These are phyloP conservation scores for Moesziomyces parantarcticus DNA, from an alignment of 1,284 basidiomycete genomes.

Conservation along the genomic window DNA sequence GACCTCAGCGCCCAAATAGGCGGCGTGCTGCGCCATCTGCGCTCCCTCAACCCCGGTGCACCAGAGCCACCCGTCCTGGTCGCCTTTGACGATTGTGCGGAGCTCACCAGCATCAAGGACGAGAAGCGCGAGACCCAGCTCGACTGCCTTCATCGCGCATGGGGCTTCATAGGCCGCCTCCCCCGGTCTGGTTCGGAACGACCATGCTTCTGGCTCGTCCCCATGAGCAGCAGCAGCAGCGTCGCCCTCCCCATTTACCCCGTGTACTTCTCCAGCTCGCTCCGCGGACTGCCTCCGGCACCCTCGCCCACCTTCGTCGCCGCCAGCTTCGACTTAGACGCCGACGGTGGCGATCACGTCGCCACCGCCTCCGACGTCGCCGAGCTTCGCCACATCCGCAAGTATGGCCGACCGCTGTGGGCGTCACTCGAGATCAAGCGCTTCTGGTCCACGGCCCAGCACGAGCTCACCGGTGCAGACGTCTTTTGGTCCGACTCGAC, in stretches of 20 bases:
- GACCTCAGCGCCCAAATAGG: not conserved
- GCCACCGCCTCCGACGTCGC: constrained; percentile 1
- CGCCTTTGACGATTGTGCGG: constrained; percentile 25
- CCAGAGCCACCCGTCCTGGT: constrained; percentile 6
- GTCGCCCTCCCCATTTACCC: constrained; percentile 7
- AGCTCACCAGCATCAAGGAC: constrained; percentile 1
- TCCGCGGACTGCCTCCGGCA: not conserved
- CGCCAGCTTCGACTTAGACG: constrained; percentile 11
- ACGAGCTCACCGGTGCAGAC: constrained; percentile 1
- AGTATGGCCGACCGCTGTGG: constrained; percentile 32
- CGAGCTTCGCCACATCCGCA: constrained; percentile 1
- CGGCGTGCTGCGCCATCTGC: not conserved
- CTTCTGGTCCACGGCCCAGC: constrained; percentile 4
- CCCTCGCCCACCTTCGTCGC: constrained; percentile 14
- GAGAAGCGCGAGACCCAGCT: not conserved
- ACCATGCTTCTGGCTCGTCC: constrained; percentile 20
- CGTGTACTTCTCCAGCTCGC: not conserved
- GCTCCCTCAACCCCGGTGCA: not conserved
- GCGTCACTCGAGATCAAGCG: not conserved
- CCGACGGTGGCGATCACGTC: constrained; percentile 2
- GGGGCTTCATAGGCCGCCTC: constrained; percentile 7
- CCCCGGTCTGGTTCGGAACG: not conserved
- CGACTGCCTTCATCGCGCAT: constrained; percentile 16
- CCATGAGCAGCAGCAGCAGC: constrained; percentile 21
- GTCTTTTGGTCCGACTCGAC: not conserved